Evolutionary conservation across 768 basidiomycete genomes (phyloP).

Genomic region (Neoboletus magnificus): DNA sequence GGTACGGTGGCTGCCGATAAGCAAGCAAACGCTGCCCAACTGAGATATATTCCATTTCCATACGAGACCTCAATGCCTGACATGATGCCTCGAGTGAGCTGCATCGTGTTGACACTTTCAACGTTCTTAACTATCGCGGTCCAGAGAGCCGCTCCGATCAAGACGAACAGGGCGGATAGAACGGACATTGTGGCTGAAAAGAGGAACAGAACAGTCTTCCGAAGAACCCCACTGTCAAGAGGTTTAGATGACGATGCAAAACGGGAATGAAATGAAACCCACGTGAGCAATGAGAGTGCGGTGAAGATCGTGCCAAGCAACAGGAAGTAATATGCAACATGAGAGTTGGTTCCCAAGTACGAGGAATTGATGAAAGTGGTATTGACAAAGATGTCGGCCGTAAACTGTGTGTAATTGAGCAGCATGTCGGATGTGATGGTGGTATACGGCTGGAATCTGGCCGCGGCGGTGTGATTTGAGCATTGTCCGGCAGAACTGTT

Average conservation of each 20-base stretch:
- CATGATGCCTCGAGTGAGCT: constrained; percentile 40
- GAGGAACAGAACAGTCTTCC: constrained; percentile 64
- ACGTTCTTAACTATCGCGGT: constrained; percentile 68
- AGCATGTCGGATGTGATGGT: constrained; percentile 66
- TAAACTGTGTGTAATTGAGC: constrained; percentile 55
- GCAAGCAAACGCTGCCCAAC: constrained; percentile 74
- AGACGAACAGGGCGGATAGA: constrained; percentile 55
- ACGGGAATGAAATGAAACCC: constrained; percentile 27
- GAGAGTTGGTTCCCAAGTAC: constrained; percentile 60
- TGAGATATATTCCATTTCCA: constrained; percentile 60
- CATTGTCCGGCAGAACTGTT: constrained; percentile 59
- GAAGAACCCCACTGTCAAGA: constrained; percentile 56
- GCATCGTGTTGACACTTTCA: constrained; percentile 52
- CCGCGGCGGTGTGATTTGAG: constrained; percentile 56
- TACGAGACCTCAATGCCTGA: constrained; percentile 63
- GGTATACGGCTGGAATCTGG: constrained; percentile 62
- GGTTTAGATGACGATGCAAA: constrained; percentile 1
- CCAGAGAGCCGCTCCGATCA: constrained; percentile 75
- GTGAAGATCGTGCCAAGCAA: constrained; percentile 69
- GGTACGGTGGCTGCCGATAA: constrained; percentile 65
- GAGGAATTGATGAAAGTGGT: constrained; percentile 57
- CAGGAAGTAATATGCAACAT: constrained; percentile 72
- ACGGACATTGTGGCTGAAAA: constrained; percentile 62
- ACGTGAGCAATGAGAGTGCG: constrained; percentile 65
- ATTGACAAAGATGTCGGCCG: constrained; percentile 48